phyloP scores from a whole-genome alignment of 305 asterid species.

The Ajuga reptans region DNA sequence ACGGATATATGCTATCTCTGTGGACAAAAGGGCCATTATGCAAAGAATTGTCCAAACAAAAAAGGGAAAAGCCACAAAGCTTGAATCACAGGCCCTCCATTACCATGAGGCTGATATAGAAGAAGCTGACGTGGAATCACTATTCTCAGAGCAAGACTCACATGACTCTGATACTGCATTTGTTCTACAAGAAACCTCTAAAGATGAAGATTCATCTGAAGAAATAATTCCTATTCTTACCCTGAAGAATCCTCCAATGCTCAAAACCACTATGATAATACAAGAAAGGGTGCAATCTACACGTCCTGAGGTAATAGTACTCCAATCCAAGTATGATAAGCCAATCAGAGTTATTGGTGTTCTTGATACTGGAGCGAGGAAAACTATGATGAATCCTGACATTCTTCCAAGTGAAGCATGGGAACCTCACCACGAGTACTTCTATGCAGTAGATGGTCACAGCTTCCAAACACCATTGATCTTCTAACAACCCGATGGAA shows the following conservation, averaged over 20 bases:
- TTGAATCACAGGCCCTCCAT: neutral
- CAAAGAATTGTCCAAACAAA: neutral
- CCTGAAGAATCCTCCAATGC: too few relatives aligned
- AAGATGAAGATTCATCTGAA: too few relatives aligned
- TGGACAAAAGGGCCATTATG: neutral
- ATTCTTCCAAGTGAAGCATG: neutral
- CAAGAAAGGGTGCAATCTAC: neutral
- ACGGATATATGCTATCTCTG: too few relatives aligned
- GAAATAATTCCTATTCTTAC: too few relatives aligned
- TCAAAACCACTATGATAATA: too few relatives aligned
- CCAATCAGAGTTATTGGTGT: neutral
- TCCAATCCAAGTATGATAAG: neutral
- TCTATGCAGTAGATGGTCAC: neutral
- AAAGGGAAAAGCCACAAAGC: neutral
- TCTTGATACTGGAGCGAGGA: neutral
- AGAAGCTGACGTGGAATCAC: too few relatives aligned
- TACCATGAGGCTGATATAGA: neutral
- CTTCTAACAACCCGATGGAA: neutral
- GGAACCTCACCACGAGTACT: neutral
- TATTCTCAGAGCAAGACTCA: neutral
- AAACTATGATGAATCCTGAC: neutral
- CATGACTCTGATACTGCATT: too few relatives aligned
- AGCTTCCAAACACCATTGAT: neutral
- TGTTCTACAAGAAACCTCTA: too few relatives aligned
- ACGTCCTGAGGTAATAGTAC: neutral